Percentiles rank a stretch among this genome's conserved stretches.
phyloP scores from a whole-genome alignment of 1,284 basidiomycete species.

The Melampsora larici-populina region DNA sequence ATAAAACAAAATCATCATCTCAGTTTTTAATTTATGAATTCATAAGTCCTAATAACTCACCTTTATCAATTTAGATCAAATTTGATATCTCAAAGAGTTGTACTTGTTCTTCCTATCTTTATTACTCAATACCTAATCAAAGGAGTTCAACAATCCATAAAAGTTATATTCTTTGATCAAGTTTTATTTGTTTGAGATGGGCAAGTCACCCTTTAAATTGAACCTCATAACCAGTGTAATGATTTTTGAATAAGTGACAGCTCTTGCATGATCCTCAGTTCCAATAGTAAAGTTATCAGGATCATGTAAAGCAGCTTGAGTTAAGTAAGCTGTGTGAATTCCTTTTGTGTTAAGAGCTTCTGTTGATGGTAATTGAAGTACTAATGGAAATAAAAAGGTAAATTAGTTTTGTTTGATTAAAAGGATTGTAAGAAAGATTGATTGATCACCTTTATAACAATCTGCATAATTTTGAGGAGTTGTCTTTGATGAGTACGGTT shows the following conservation, averaged over 20 bases:
- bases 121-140: neutral
- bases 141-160: too few species aligned
- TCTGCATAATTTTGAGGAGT: neutral
- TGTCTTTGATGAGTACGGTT: too few species aligned
- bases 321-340: neutral
- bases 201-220: neutral
- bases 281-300: neutral
- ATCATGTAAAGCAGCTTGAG: neutral
- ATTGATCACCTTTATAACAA: neutral
- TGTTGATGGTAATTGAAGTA: neutral
- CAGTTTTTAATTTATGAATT: neutral
- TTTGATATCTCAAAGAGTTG: neutral
- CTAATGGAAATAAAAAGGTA: neutral
- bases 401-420: neutral
- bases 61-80: neutral
- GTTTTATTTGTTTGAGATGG: too few species aligned
- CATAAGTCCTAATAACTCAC: neutral
- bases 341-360: neutral
- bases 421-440: neutral
- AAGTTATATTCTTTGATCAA: too few species aligned
- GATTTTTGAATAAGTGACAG: neutral
- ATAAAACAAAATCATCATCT: neutral
- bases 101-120: neutral
- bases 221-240: neutral
- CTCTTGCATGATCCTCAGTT: neutral